These are phyloP conservation scores for Lactarius akahatsu DNA, from an alignment of 768 basidiomycete genomes.

Conservation along the genomic window DNA sequence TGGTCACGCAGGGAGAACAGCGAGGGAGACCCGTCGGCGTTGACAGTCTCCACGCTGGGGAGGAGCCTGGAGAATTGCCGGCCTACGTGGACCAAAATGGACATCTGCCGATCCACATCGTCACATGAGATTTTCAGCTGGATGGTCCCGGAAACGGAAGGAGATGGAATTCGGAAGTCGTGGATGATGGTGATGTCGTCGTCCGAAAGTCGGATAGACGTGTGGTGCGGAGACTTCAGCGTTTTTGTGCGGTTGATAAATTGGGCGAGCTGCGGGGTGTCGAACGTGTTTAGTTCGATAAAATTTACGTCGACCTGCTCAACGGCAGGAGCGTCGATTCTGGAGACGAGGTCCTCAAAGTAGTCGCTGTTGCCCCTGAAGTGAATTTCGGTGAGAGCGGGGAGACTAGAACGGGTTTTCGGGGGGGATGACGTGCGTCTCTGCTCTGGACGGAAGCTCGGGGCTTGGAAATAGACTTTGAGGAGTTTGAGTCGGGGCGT, in stretches of 20 bases:
- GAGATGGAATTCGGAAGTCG: neutral
- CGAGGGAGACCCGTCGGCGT: neutral
- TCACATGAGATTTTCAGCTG: neutral
- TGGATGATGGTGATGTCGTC: constrained; percentile 1
- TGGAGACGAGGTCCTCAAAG: neutral
- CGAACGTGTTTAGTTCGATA: neutral
- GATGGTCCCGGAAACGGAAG: neutral
- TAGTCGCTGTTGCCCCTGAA: constrained; percentile 5
- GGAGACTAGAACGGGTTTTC: neutral
- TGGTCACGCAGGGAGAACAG: neutral
- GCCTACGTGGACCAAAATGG: neutral
- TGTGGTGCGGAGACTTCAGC: neutral
- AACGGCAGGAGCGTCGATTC: constrained; percentile 4
- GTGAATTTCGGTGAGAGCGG: neutral
- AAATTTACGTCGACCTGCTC: neutral
- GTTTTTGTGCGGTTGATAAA: neutral
- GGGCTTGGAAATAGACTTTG: neutral
- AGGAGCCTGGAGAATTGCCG: neutral
- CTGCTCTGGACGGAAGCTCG: neutral
- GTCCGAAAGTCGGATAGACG: neutral
- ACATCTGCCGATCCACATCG: neutral
- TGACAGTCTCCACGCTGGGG: neutral
- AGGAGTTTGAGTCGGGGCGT: neutral
- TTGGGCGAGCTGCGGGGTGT: neutral
- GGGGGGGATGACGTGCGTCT: neutral